These are phyloP conservation scores for Cystobasidium pallidum DNA, from an alignment of 1,284 basidiomycete species.

Conservation along the genomic window DNA sequence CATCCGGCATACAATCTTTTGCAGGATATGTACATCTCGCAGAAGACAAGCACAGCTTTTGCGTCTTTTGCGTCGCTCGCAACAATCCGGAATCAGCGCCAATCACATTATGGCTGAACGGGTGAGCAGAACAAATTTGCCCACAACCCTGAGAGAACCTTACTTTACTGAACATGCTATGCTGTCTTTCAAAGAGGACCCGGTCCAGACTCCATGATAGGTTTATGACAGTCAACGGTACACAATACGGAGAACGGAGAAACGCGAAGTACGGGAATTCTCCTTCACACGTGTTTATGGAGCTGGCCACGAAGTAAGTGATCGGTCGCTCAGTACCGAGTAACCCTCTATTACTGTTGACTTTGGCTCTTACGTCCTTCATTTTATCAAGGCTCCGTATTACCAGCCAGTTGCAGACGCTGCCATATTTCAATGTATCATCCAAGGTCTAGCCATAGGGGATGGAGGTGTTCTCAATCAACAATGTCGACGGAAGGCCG, in stretches of 20 bases:
- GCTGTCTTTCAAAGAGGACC: conserved; percentile 13
- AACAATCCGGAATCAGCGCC: conserved; percentile 49
- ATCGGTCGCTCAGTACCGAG: too few species aligned
- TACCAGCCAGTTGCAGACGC: conserved; percentile 37
- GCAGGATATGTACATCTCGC: conserved; percentile 47
- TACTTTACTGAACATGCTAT: background rate
- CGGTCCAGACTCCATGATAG: conserved; percentile 37
- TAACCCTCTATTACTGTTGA: background rate
- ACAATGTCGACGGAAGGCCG: conserved; percentile 30
- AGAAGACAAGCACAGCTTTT: conserved; percentile 47
- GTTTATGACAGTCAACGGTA: conserved; percentile 43
- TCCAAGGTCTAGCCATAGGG: conserved; percentile 18
- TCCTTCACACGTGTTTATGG: conserved; percentile 38
- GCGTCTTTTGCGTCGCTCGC: conserved; percentile 48
- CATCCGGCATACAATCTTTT: conserved; percentile 36
- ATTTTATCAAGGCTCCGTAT: conserved; percentile 20
- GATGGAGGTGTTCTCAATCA: conserved; percentile 24
- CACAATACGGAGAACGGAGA: conserved; percentile 39
- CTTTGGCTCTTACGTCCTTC: background rate
- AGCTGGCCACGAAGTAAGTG: conserved; percentile 41
- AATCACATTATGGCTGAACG: conserved; percentile 47
- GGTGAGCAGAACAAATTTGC: conserved; percentile 5
- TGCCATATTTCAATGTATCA: conserved; percentile 36
- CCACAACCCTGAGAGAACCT: background rate
- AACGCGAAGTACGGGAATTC: conserved; percentile 44